Base-by-base conservation (phyloP, 2,329 filamentous ascomycete genomes). In the Aspergillus spinulosporus region DNA sequence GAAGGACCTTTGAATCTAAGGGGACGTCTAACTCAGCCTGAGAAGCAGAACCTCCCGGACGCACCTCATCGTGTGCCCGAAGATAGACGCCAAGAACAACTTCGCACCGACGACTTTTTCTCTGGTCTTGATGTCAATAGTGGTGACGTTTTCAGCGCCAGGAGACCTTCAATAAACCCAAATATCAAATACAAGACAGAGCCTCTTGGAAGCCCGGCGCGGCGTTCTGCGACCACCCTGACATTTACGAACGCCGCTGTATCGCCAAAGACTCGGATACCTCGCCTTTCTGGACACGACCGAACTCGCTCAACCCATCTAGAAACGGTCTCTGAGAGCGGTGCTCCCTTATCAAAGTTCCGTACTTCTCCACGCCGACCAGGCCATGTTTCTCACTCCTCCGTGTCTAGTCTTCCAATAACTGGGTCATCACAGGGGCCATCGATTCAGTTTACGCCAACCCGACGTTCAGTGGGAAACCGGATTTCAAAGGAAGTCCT, bases 241-340 rank as follows among this genome's bases (percentile, higher is more conserved):
- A 97, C 92, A 5, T 97, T 97, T 70, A 95, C 90, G 47, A 94
- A 89, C 74, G 92, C 92, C 67, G 77, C 83, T n/a, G 68, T 78
- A 26, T 69, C 76, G 28, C 66, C 74, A 4, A 64, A 68, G 32
- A 94, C 92, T 34, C 87, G 92, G 54, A 88, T 96, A 58, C 92
- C 93, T 37, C 85, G 92, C 50, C 88, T 92, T 36, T 80, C 88
- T 54, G 81, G 80, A 58, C 87, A 89, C 72, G 88, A 90, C 67
- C 82, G 88, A 52, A 84, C 87, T 4, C 84, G 85, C 63, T 89
- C 89, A 8, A 87, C 88, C 12, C 68, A 74, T 14, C 81, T 97
- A n/a, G 93, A 96, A 69, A 92, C 93, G 21, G 92, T 97, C 4
- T 95, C 91, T 39, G 93, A 97, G 75, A 92, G 87, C 62, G 92